Evolutionary conservation across 495 filamentous ascomycete species (phyloP).

Genomic region (Hyaloscypha bicolor): DNA sequence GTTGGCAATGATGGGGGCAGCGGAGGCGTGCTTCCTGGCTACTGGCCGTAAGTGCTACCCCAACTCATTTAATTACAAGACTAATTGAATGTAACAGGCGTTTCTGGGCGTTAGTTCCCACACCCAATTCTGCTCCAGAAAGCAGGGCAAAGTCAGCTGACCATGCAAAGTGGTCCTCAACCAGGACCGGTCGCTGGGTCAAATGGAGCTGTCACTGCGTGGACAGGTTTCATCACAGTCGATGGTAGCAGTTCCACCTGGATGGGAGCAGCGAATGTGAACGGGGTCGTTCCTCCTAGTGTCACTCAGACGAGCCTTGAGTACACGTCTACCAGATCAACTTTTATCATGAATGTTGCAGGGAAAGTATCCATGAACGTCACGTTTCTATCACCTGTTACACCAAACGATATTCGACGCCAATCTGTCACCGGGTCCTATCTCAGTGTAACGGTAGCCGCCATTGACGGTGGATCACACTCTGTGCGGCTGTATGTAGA

Average conservation of each 20-base stretch:
- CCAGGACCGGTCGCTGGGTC: constrained; percentile 34
- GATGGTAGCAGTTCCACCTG: constrained; percentile 58
- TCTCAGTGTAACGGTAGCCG: constrained; percentile 64
- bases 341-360: constrained; percentile 76
- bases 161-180: constrained; percentile 47
- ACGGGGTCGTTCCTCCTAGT: constrained; percentile 18
- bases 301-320: constrained; percentile 57
- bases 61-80: constrained; percentile 22
- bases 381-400: constrained; percentile 87
- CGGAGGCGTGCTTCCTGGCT: constrained; percentile 74
- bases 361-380: constrained; percentile 68
- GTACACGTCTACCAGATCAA: constrained; percentile 87
- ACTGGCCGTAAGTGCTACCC: constrained; percentile 56
- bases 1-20: constrained; percentile 67
- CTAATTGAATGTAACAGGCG: constrained; percentile 13
- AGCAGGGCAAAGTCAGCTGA: constrained; percentile 35
- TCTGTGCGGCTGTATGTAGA: constrained; percentile 83
- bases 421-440: constrained; percentile 92
- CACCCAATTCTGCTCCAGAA: constrained; percentile 41
- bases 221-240: constrained; percentile 67
- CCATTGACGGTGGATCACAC: constrained; percentile 56
- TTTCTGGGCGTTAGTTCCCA: constrained; percentile 34
- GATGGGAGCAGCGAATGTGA: constrained; percentile 50
- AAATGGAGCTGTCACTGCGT: constrained; percentile 65
- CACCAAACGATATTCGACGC: constrained; percentile 78